These are phyloP conservation scores for Metarhizium rileyi DNA, from an alignment of 2,329 filamentous ascomycete genomes.

Conservation along the genomic window DNA sequence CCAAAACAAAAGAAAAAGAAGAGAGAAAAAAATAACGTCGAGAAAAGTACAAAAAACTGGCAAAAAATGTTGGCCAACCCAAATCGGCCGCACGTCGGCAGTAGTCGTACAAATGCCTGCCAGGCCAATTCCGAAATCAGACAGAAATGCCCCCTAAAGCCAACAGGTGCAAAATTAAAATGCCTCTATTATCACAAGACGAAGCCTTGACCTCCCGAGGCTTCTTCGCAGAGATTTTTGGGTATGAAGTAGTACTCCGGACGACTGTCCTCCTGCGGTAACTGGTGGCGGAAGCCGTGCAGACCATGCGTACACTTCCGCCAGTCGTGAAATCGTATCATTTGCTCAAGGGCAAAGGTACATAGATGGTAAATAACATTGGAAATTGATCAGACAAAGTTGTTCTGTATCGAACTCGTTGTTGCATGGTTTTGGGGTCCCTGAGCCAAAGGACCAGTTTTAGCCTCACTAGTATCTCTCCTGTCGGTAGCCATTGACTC, in stretches of 20 bases:
- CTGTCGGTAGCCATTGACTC: constrained; percentile 36
- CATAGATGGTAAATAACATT: background rate
- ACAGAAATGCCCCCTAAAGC: background rate
- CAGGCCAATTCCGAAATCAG: background rate
- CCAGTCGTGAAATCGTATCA: constrained; percentile 11
- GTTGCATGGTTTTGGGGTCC: background rate
- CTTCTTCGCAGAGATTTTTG: background rate
- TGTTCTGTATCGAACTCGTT: background rate
- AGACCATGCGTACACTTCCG: constrained; percentile 1
- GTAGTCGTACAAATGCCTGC: background rate
- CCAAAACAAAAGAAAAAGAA: constrained; percentile 3
- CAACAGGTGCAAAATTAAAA: background rate
- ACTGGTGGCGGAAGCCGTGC: background rate
- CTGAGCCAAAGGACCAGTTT: background rate
- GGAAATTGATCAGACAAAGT: background rate
- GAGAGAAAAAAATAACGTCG: background rate
- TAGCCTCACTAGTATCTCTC: constrained; percentile 23
- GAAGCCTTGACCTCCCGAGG: constrained; percentile 1
- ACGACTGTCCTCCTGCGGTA: background rate
- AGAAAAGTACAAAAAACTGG: background rate
- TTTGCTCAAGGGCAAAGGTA: background rate
- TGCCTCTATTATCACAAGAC: constrained; percentile 13
- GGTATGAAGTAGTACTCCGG: background rate
- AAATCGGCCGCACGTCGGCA: background rate
- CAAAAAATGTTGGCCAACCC: background rate